A percentile compares a stretch with the other conserved stretches of the same genome.
Evolutionary conservation across 106 monocot genomes (phyloP).

Genomic region (Allium sativum): DNA sequence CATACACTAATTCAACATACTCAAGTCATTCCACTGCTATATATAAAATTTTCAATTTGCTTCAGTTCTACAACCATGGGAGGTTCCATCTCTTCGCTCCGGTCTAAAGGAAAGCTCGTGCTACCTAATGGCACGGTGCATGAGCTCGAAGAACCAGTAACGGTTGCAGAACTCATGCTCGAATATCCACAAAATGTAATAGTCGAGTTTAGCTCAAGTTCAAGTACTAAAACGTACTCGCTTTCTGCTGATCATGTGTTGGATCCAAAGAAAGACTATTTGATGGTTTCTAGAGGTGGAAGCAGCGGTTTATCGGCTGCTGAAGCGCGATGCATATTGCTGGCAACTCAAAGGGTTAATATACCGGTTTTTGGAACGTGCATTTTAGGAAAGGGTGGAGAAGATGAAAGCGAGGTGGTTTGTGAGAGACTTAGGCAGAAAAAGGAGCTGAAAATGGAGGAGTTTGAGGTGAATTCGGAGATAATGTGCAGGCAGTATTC

Average conservation of each 20-base stretch:
- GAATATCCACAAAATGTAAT: conserved; percentile 56
- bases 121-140: conserved; percentile 40
- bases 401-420: not conserved
- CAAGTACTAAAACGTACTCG: not conserved
- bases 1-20: conserved; percentile 7
- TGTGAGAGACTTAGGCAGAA: not conserved
- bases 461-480: conserved; percentile 15
- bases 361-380: not conserved
- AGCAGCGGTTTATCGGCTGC: conserved; percentile 11
- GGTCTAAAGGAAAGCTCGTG: conserved; percentile 21
- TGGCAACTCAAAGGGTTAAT: not conserved
- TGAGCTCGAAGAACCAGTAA: conserved; percentile 16
- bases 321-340: conserved; percentile 20
- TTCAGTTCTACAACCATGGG: not conserved
- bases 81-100: conserved; percentile 3
- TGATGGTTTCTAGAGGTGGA: conserved; percentile 20
- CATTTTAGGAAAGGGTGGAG: not conserved
- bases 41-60: not conserved
- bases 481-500: conserved; percentile 39
- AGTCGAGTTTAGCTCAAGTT: conserved; percentile 17
- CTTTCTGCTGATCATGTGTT: conserved; percentile 43
- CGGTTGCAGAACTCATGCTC: conserved; percentile 72
- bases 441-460: not conserved
- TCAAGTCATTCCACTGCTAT: not conserved
- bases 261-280: conserved; percentile 23